Percentiles rank a stretch among this genome's conserved stretches.
Evolutionary conservation across 1,284 basidiomycete genomes (phyloP).

Genomic region (Sanghuangporus baumii): DNA sequence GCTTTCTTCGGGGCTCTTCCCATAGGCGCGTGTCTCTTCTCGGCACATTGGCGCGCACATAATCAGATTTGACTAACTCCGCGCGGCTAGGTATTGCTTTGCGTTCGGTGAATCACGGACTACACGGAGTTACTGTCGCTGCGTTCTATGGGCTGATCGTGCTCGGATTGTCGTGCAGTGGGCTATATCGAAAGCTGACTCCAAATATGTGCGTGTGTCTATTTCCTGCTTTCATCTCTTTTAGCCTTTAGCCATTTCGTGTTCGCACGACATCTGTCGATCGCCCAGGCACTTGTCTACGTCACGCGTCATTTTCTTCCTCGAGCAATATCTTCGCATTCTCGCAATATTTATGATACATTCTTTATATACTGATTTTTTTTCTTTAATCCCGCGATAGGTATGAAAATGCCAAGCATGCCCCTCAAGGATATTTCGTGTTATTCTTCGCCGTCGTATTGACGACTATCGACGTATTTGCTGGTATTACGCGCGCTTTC

Average conservation of each 20-base stretch:
- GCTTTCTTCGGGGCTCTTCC: slow-evolving; percentile 77
- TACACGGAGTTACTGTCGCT: slow-evolving; percentile 47
- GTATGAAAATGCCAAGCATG: slow-evolving; percentile 65
- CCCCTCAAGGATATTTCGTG: slow-evolving; percentile 56
- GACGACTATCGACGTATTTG: slow-evolving; percentile 51
- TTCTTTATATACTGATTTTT: not conserved
- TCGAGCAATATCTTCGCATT: too few relatives aligned
- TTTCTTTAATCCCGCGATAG: slow-evolving; percentile 30
- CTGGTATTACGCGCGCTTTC: slow-evolving; percentile 43
- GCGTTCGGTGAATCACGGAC: slow-evolving; percentile 63
- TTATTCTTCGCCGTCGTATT: slow-evolving; percentile 51
- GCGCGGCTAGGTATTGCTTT: slow-evolving; percentile 58
- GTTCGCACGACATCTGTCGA: not conserved
- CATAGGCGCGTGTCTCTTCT: slow-evolving; percentile 43
- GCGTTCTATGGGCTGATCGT: slow-evolving; percentile 51
- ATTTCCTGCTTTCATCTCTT: slow-evolving; percentile 3
- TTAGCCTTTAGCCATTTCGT: not conserved
- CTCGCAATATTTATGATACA: not conserved
- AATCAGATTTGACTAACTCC: slow-evolving; percentile 6
- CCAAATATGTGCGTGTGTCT: slow-evolving; percentile 58
- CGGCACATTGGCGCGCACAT: not conserved
- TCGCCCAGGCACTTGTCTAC: slow-evolving; percentile 20
- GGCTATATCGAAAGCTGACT: slow-evolving; percentile 66
- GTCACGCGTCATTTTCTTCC: slow-evolving; percentile 8
- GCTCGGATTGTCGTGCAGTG: slow-evolving; percentile 58